Percentiles rank a stretch among this genome's conserved stretches.
phyloP scores from a whole-genome alignment of 257 asterid species.

The Cinchona pubescens region DNA sequence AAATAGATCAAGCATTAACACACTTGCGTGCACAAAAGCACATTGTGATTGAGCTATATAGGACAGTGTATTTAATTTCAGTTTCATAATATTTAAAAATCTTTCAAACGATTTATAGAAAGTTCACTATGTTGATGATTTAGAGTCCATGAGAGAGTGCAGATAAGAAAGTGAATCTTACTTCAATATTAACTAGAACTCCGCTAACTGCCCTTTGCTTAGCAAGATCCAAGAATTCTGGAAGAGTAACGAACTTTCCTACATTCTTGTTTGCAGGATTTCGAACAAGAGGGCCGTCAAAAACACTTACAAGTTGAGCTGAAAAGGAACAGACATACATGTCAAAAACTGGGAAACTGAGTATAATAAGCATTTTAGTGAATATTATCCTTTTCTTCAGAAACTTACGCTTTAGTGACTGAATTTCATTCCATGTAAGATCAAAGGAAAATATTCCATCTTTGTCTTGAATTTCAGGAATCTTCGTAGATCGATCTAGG shows the following conservation, averaged over 20 bases:
- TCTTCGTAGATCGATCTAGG: constrained; percentile 40
- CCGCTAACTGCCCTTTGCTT: constrained; percentile 54
- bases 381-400: neutral
- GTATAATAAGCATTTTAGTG: neutral
- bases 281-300: constrained; percentile 36
- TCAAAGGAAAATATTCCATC: constrained; percentile 87
- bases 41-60: neutral
- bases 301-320: constrained; percentile 61
- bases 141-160: neutral
- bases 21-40: neutral
- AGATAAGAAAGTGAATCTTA: constrained; percentile 14
- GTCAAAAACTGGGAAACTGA: neutral
- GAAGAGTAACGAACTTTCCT: constrained; percentile 63
- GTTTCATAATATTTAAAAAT: too few species aligned
- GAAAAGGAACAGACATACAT: constrained; percentile 16
- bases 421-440: constrained; percentile 74
- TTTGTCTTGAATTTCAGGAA: constrained; percentile 50
- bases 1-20: neutral
- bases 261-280: constrained; percentile 64
- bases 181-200: constrained; percentile 47
- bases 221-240: constrained; percentile 67
- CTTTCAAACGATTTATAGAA: neutral
- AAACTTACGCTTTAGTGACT: constrained; percentile 57
- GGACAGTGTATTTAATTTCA: neutral
- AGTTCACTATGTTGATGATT: neutral